Evolutionary conservation across 352 stramenopile genomes (phyloP).

Genomic region (Globisporangium cederbergense): DNA sequence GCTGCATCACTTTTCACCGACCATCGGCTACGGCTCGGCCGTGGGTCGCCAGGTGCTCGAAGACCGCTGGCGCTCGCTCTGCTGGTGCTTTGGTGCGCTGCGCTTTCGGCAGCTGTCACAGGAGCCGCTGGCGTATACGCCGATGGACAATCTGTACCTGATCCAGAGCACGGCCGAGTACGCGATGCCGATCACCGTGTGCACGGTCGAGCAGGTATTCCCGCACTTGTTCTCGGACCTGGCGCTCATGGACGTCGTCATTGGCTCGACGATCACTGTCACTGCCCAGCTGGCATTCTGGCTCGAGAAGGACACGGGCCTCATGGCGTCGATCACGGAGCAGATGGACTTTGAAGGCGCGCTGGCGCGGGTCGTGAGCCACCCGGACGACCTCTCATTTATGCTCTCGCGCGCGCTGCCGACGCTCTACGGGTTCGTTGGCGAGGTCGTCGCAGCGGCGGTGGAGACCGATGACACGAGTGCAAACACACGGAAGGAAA

Average conservation of each 20-base stretch:
- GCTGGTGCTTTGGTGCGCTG: constrained; percentile 9
- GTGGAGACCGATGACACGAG: background rate
- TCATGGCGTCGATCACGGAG: constrained; percentile 12
- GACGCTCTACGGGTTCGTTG: constrained; percentile 13
- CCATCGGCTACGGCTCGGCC: constrained; percentile 10
- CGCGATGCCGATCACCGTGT: constrained; percentile 7
- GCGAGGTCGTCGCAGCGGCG: constrained; percentile 2
- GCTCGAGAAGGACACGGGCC: constrained; percentile 13
- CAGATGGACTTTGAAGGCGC: constrained; percentile 14
- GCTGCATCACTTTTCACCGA: constrained; percentile 3
- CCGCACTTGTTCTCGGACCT: constrained; percentile 5
- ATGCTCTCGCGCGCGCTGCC: constrained; percentile 10
- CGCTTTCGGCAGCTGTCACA: constrained; percentile 10
- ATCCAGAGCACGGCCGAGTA: constrained; percentile 14
- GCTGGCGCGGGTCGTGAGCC: constrained; percentile 11
- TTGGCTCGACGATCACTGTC: constrained; percentile 6
- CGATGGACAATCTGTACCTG: constrained; percentile 9
- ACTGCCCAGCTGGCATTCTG: constrained; percentile 7
- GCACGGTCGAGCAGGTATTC: constrained; percentile 9
- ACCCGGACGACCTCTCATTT: constrained; percentile 11
- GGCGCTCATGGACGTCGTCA: constrained; percentile 1
- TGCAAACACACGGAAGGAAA: background rate
- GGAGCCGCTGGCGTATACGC: constrained; percentile 10
- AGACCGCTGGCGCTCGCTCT: constrained; percentile 11
- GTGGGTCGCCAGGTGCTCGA: constrained; percentile 2